Evolutionary conservation across 176 grass and related monocot genomes (phyloP).

Genomic region (Carex scoparia): DNA sequence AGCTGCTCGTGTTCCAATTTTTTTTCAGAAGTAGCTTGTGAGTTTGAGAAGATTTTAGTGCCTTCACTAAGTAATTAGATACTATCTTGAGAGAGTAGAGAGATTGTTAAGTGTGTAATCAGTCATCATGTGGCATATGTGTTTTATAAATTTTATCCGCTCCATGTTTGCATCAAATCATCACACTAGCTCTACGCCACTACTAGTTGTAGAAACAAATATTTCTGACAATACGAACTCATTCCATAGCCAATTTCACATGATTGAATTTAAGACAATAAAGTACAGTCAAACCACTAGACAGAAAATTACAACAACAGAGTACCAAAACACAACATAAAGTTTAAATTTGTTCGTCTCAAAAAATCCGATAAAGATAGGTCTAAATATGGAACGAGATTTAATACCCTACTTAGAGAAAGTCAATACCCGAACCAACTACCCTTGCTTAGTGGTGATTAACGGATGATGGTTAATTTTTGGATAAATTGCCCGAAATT

Average conservation of each 20-base stretch:
- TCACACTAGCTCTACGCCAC: neutral
- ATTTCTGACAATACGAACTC: neutral
- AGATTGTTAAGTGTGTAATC: neutral
- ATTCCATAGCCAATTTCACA: slow-evolving; percentile 13
- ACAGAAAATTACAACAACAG: slow-evolving; percentile 11
- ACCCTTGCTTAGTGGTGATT: slow-evolving; percentile 64
- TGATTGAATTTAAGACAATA: slow-evolving; percentile 13
- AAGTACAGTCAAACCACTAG: slow-evolving; percentile 23
- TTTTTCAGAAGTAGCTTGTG: no score
- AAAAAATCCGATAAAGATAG: neutral
- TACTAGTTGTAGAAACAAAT: neutral
- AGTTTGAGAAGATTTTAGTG: no score
- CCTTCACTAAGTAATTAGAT: no score
- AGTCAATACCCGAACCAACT: slow-evolving; percentile 99
- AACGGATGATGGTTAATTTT: slow-evolving; percentile 14
- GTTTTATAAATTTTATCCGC: neutral
- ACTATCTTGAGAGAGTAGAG: no score
- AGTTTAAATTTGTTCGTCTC: neutral
- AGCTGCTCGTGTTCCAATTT: no score
- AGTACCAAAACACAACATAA: slow-evolving; percentile 23
- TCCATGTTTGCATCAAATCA: neutral
- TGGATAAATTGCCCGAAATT: slow-evolving; percentile 10
- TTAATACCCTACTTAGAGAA: slow-evolving; percentile 32
- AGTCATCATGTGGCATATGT: no score
- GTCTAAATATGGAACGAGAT: slow-evolving; percentile 17